Evolutionary conservation across 2,329 filamentous ascomycete genomes (phyloP), one percentile per base, ranked within the genome.

Genomic region (Scedosporium apiospermum): DNA sequence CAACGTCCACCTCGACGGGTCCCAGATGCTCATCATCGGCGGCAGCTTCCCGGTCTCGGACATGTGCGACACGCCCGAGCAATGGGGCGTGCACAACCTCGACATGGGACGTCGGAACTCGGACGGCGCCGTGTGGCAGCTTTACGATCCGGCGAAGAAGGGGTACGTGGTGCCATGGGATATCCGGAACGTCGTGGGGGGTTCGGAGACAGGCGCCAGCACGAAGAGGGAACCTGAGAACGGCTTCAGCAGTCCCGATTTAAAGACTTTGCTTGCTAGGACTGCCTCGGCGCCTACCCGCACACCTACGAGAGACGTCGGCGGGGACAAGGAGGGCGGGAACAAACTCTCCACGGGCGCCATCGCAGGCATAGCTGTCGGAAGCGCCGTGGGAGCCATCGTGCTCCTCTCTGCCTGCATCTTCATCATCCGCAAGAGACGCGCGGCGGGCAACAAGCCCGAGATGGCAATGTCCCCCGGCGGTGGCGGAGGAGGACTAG

Each of bases 11-110:
- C 67, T 72, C 21, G 77, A 79, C 61, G 72, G 75, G 57, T 76
- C 79, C 4, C 85, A 88, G 69, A 87, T 88, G 81, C 72, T 88
- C 26, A 77, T 88, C 57, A 81, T 87, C 42, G 85, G 86, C 23
- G 86, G 86, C 18, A 79, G 77, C 57, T 85, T 86, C 64, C 80
- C 83, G 0, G 67, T 75, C 7, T 72, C 69, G 10, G 71, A 77
- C 42, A 67, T 73, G 5, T 88, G 84, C 67, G 84, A 88, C 67
- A 74, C 74, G n/a, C 75, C 76, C 1, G 72, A 73, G 12, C 75
- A 80, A 26, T 83, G 79, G 75, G 84, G 81, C 4, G 79, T 79
- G 10, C 84, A 87, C 70, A 82, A 82, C 64, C 72, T 82, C 63
- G 79, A 85, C 66, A 70, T 85, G 26, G 80, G 82, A 23, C 74